Base-by-base conservation (phyloP, 371 early-diverging fungal genomes). In the Rhizopus sp. region DNA sequence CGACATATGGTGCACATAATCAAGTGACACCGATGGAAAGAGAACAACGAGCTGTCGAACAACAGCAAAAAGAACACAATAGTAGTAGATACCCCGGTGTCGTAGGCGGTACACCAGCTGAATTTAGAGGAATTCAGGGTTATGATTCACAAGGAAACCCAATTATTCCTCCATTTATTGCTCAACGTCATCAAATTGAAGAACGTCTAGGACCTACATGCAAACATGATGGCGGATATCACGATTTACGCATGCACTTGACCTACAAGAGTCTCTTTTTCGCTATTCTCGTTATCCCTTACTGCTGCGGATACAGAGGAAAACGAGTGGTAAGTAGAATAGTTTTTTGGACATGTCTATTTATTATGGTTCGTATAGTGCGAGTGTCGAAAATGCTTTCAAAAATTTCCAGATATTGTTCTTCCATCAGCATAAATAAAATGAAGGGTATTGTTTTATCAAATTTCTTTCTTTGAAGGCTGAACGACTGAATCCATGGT, bases 221-320 rank as follows among this genome's bases (percentile, higher is more conserved):
- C 49, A 46, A 35, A 33, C 50, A 57, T 9, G 50, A 53, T 32
- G 70, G 70, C 9, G 66, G 65, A 6, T 72, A 69, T 40, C 79
- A 78, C 50, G 69, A 73, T 48, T 45, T 78, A 42, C 65, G 79
- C 7, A 78, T 78, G 79, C 69, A 75, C 48, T 62, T 73, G 32
- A 73, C 75, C 3, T 66, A 44, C 10, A 51, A 45, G 4, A 62
- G 76, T 8, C 29, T 78, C 5, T 39, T 64, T 0, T 65, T 73
- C 60, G 68, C 79, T 7, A 47, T 75, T 10, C 58, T 78, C 4
- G 60, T 75, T 33, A 7, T 78, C 9, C 79, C 79, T 9, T 75
- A 75, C 44, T 68, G 71, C 15, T 78, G 79, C 49, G 79, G 79
- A 16, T 78, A 57, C 32, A 54, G 73, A 55, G 79, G 79, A 5